Evolutionary conservation across 23 red algal genomes (phyloP), one percentile per base, ranked within the genome.

Genomic region (Cyanidiococcus yangmingshanensis): DNA sequence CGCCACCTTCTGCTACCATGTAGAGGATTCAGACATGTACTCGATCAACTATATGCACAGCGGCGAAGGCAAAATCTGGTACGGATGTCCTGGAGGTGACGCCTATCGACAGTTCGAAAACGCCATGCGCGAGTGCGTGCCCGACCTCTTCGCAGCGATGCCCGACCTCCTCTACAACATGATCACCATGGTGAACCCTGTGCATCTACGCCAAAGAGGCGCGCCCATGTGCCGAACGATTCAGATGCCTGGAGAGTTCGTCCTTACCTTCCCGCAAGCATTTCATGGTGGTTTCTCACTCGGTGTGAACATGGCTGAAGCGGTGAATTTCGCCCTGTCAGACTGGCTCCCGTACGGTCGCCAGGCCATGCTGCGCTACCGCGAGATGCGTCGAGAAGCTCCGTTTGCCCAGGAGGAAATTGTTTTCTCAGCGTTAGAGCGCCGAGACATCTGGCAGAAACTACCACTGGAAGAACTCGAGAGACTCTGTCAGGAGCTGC

Each of bases 321-420:
- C 80, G 63, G 80, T 83, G 2, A 83, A 76, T 50, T 92, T 91
- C 85, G 85, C 86, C 2, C 40, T 85, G 24, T 82, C 92, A 2
- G 57, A 79, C 31, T 96, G 92, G 92, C 82, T 96, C 0, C 86
- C 86, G 16, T 71, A 83, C 57, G 91, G 86, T 31, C 63, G 86
- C 59, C 57, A 83, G 41, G 86, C 91, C 35, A 54, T 80, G 3
- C 3, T 71, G 12, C 63, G 63, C 12, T 71, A 71, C 32, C 63
- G 63, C 63, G 63, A 71, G 7, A 71, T 71, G 63, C 21, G 63
- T 3, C 63, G 63, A 7, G 63, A 71, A 35, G 63, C 63, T 7
- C 63, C 63, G 63, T 71, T 71, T 35, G 32, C 63, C 12, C 63
- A 71, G 63, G 63, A 71, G 63, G 63, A 71, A 35, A 25, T 71